Percentiles rank a stretch among this genome's conserved stretches.
phyloP scores from a whole-genome alignment of 768 basidiomycete species.

The Heimioporus sp. region DNA sequence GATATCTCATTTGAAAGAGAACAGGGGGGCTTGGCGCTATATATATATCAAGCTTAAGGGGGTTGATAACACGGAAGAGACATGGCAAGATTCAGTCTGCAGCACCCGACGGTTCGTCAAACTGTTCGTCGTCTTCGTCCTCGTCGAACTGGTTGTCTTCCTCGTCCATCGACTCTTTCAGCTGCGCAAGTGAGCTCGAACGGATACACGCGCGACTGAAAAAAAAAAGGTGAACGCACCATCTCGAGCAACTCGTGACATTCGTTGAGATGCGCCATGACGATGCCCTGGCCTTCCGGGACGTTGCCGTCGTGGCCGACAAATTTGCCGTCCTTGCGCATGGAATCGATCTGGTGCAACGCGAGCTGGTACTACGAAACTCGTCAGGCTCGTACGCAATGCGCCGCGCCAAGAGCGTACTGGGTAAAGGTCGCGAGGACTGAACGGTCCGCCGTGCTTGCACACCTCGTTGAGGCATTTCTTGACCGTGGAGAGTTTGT shows the following conservation, averaged over 20 bases:
- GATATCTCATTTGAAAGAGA: no score
- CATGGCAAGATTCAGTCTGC: conserved; percentile 8
- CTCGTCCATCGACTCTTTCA: conserved; percentile 82
- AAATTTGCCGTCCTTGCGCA: conserved; percentile 93
- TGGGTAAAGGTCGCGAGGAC: conserved; percentile 89
- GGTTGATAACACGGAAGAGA: background rate
- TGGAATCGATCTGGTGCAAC: conserved; percentile 90
- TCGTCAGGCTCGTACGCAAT: conserved; percentile 1
- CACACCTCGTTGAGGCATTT: conserved; percentile 95
- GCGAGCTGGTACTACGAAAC: conserved; percentile 81
- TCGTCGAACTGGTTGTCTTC: conserved; percentile 58
- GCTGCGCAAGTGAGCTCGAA: conserved; percentile 25
- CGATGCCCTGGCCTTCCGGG: conserved; percentile 94
- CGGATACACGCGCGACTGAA: background rate
- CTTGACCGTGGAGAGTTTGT: conserved; percentile 95
- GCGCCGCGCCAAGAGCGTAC: conserved; percentile 43
- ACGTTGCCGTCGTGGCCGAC: conserved; percentile 83
- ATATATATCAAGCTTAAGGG: background rate
- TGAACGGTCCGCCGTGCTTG: conserved; percentile 93
- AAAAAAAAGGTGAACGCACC: conserved; percentile 43
- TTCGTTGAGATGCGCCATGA: conserved; percentile 94
- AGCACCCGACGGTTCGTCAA: conserved; percentile 11
- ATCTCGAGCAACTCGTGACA: conserved; percentile 96
- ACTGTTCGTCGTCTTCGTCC: conserved; percentile 42
- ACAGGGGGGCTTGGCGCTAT: background rate